Evolutionary conservation across 345 rosid species (phyloP).

Genomic region (Linum lewisii): DNA sequence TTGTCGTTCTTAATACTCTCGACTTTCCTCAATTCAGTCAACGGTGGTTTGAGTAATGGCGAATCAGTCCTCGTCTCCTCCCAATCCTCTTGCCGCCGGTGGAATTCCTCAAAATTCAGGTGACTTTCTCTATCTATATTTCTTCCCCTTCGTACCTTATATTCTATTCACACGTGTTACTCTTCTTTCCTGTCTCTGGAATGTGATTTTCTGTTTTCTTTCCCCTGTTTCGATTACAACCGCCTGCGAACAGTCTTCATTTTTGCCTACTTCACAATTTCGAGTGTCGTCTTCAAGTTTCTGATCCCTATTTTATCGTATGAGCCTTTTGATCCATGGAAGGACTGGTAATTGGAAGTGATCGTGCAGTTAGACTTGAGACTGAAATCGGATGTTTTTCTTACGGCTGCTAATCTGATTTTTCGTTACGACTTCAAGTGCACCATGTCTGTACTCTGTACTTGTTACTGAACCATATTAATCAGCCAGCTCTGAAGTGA

Average conservation of each 20-base stretch:
- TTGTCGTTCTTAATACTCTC: not conserved
- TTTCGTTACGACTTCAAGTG: not conserved
- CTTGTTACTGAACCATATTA: not conserved
- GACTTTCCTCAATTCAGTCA: conserved; percentile 1
- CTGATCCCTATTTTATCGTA: no score
- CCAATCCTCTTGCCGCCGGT: conserved; percentile 10
- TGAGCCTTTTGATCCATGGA: not conserved
- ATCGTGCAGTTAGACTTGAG: not conserved
- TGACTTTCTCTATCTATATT: conserved; percentile 5
- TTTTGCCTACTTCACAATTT: not conserved
- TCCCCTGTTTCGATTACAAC: not conserved
- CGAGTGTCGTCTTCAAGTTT: no score
- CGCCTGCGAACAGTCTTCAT: not conserved
- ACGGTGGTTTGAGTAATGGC: conserved; percentile 24
- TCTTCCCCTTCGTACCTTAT: not conserved
- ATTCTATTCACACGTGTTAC: not conserved
- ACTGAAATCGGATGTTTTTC: not conserved
- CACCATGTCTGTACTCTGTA: not conserved
- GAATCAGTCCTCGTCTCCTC: conserved; percentile 28
- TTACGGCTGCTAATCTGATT: not conserved
- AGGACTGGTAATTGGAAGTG: not conserved
- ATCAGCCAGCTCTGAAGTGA: not conserved
- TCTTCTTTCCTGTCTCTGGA: not conserved
- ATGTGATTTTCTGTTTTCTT: no score
- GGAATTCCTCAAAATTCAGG: conserved; percentile 26